phyloP scores from a whole-genome alignment of 2,329 filamentous ascomycete species.

The Claviceps africana region DNA sequence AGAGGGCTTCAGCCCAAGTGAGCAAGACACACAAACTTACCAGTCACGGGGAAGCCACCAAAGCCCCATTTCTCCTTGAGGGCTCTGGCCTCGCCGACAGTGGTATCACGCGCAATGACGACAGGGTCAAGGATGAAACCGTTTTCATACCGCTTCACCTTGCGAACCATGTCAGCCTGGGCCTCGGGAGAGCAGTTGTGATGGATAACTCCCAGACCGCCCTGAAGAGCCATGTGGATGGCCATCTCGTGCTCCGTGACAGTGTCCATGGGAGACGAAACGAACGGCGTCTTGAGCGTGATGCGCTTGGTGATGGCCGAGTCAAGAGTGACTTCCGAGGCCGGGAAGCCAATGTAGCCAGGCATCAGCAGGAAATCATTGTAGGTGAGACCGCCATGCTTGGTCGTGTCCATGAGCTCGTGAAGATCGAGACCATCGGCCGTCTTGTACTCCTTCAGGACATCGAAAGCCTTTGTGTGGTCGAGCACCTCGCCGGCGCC shows the following conservation, averaged over 20 bases:
- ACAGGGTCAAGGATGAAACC: constrained; percentile 96
- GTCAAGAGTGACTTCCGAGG: constrained; percentile 75
- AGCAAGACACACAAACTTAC: constrained; percentile 43
- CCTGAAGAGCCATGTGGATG: constrained; percentile 86
- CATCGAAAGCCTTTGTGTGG: constrained; percentile 60
- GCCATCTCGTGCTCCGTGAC: constrained; percentile 99
- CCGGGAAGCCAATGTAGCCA: constrained; percentile 95
- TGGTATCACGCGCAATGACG: constrained; percentile 75
- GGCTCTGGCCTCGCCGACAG: constrained; percentile 77
- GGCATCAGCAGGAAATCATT: constrained; percentile 97
- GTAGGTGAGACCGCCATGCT: constrained; percentile 89
- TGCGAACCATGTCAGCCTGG: constrained; percentile 97
- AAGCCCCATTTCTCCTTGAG: constrained; percentile 98
- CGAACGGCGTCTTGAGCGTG: constrained; percentile 86
- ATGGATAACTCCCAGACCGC: constrained; percentile 87
- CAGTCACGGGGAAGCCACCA: constrained; percentile 94
- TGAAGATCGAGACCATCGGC: constrained; percentile 78
- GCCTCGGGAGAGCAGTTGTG: constrained; percentile 98
- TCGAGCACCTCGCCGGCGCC: constrained; percentile 49
- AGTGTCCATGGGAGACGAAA: constrained; percentile 98
- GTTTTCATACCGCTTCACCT: constrained; percentile 98
- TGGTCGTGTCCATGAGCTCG: constrained; percentile 79
- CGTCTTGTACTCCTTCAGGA: constrained; percentile 67
- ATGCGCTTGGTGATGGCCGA: constrained; percentile 92
- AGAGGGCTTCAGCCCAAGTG: constrained; percentile 2